Evolutionary conservation across 2,329 filamentous ascomycete genomes (phyloP).

Genomic region (Falciphora oryzae): DNA sequence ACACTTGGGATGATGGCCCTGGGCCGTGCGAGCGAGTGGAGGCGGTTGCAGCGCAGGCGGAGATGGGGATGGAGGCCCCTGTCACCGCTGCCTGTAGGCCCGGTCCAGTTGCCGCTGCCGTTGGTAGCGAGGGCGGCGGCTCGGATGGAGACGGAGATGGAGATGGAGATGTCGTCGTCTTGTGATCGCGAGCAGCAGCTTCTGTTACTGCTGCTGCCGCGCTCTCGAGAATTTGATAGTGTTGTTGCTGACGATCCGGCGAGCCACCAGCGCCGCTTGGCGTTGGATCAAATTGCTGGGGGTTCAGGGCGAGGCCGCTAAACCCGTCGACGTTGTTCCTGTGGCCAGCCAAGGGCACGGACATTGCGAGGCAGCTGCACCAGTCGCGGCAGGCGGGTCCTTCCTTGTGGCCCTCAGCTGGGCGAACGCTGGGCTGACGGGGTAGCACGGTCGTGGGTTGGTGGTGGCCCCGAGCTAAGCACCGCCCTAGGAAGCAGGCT

Average conservation of each 20-base stretch:
- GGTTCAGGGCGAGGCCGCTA: neutral
- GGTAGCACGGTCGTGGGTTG: conserved; percentile 10
- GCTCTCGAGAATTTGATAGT: neutral
- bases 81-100: neutral
- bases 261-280: too few relatives aligned
- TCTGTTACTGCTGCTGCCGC: neutral
- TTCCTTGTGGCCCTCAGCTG: conserved; percentile 14
- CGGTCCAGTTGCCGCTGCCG: neutral
- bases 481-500: neutral
- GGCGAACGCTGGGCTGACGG: conserved; percentile 8
- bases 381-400: too few relatives aligned
- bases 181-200: neutral
- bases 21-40: neutral
- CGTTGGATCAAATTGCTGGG: neutral
- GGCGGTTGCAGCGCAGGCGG: neutral
- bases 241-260: neutral
- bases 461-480: too few relatives aligned
- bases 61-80: neutral
- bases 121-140: too few relatives aligned
- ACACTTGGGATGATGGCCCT: neutral
- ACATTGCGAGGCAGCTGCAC: too few relatives aligned
- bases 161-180: too few relatives aligned
- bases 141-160: neutral
- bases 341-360: neutral
- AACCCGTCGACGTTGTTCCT: neutral